Conservation (phyloP, 2,329 filamentous ascomycete genomes). For the Paecilomyces fulvus region DNA sequence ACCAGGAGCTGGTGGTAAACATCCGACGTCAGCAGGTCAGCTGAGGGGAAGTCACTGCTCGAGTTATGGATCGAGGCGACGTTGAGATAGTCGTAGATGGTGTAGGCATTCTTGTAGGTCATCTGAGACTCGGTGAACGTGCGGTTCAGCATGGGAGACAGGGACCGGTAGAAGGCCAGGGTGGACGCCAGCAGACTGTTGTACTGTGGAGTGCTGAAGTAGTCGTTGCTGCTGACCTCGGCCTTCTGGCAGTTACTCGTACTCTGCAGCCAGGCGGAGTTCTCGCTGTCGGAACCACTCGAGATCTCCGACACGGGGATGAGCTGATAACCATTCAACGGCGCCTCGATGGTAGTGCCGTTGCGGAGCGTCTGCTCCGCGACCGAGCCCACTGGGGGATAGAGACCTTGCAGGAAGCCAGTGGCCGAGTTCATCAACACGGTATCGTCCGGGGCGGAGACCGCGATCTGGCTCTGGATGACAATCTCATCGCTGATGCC, state of each 20-base stretch:
- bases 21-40: constrained; percentile 50
- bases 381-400: constrained; percentile 60
- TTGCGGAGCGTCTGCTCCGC: constrained; percentile 60
- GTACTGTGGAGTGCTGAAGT: constrained; percentile 47
- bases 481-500: constrained; percentile 60
- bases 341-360: constrained; percentile 56
- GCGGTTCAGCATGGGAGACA: constrained; percentile 45
- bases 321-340: constrained; percentile 74
- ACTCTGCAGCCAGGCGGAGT: constrained; percentile 51
- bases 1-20: constrained; percentile 56
- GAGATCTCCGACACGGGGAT: constrained; percentile 61
- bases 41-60: constrained; percentile 48
- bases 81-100: constrained; percentile 58
- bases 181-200: constrained; percentile 40
- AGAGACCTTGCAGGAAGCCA: constrained; percentile 77
- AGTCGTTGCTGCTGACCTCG: constrained; percentile 50
- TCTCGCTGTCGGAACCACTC: constrained; percentile 52
- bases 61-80: constrained; percentile 55
- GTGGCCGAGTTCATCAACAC: constrained; percentile 74
- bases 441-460: constrained; percentile 63
- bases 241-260: constrained; percentile 49
- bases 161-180: constrained; percentile 44
- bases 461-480: constrained; percentile 60
- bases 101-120: constrained; percentile 56
- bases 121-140: constrained; percentile 43